Conservation (phyloP, 345 rosid species). For the Murraya paniculata region DNA sequence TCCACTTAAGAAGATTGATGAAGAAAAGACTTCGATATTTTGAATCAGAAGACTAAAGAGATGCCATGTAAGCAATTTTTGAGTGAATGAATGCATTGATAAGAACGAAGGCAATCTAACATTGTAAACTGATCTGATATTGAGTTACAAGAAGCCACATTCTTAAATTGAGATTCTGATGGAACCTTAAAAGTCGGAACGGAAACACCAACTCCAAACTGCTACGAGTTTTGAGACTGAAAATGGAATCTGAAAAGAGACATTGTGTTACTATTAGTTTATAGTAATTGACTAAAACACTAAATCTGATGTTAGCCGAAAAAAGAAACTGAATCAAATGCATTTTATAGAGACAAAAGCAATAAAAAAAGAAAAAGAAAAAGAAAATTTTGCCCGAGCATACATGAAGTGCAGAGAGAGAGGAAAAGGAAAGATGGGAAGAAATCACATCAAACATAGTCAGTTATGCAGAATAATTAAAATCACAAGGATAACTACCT, state of each 20-base stretch:
- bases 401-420: neutral
- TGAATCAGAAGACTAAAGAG: too few relatives aligned
- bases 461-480: neutral
- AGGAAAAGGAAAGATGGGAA: neutral
- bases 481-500: neutral
- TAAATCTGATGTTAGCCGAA: neutral
- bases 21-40: too few relatives aligned
- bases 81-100: too few relatives aligned
- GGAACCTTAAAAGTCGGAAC: conserved; percentile 52
- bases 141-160: conserved; percentile 67
- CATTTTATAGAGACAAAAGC: neutral
- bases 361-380: too few relatives aligned
- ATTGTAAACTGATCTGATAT: conserved; percentile 70
- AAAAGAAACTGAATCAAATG: neutral
- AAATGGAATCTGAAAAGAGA: conserved; percentile 65
- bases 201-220: conserved; percentile 72
- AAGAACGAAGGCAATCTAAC: conserved; percentile 29
- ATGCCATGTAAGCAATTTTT: too few relatives aligned
- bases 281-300: neutral
- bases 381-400: neutral
- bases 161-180: conserved; percentile 60
- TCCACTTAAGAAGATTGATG: too few relatives aligned
- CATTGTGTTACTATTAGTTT: neutral
- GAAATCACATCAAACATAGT: neutral
- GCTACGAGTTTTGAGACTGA: conserved; percentile 78